Base-by-base conservation (phyloP, 768 basidiomycete genomes). In the Kwoniella botswanensis region DNA sequence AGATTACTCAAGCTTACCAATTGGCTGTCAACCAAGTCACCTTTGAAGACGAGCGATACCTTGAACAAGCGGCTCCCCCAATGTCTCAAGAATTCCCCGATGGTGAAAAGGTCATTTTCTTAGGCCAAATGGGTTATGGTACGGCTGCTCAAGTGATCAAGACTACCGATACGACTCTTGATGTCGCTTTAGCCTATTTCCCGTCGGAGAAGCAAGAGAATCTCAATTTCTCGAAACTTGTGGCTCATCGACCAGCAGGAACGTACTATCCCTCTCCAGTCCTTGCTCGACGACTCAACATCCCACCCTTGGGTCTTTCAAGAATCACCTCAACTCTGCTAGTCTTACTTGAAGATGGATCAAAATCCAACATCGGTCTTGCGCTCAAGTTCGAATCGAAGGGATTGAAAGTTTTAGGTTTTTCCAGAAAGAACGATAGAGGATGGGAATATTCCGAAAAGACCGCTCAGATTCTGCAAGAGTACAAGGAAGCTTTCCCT, bases 321-420 rank as follows among this genome's bases (percentile, higher is more conserved):
- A 92, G 90, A 83, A 93, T 99, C 75, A 93, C 93, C 0, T 95
- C 96, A 12, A 96, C 92, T 79, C 90, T 98, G 79, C 90, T 98
- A 89, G 92, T 98, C 53, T 83, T 93, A 67, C 88, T 88, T 0
- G 85, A 88, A 0, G 93, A 93, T 77, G 88, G 88, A 10, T 86
- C 88, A 68, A 98, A 97, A 85, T 88, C 87, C 66, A 98, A 99
- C 80, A 85, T 98, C 41, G 97, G 97, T 2, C 87, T 99, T 53
- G 93, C 92, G 81, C 88, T 99, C 75, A 99, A 99, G 82, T 99
- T 97, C 72, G 97, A 99, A 79, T 92, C 89, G 13, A 98, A 97
- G 84, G 88, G 90, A 11, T 83, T 94, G 76, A 99, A 98, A 84
- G 97, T 99, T 1, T 87, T 97, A 56, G 92, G 93, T 71, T 98